Percentiles rank a stretch among this genome's conserved stretches.
Evolutionary conservation across 768 basidiomycete species (phyloP).

Genomic region (Macrolepiota albuminosa): DNA sequence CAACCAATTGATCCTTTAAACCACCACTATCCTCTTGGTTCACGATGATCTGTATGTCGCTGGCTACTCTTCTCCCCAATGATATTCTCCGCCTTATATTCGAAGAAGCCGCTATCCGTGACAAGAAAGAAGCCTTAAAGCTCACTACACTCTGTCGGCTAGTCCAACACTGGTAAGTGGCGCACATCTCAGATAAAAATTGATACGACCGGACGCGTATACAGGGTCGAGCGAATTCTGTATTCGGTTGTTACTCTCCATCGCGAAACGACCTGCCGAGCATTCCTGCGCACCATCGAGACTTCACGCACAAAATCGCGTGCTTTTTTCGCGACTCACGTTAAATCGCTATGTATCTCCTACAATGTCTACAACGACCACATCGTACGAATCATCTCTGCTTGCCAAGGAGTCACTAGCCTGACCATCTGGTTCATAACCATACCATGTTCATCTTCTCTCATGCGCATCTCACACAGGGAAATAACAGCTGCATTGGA

Average conservation of each 20-base stretch:
- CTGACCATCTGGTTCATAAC: constrained; percentile 34
- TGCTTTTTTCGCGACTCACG: constrained; percentile 29
- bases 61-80: constrained; percentile 23
- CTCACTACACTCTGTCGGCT: constrained; percentile 26
- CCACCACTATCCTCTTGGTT: neutral
- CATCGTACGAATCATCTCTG: constrained; percentile 26
- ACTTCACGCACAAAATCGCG: constrained; percentile 26
- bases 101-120: constrained; percentile 26
- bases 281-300: constrained; percentile 34
- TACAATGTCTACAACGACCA: constrained; percentile 27
- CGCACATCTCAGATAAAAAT: neutral
- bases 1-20: constrained; percentile 11
- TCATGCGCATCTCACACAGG: constrained; percentile 8
- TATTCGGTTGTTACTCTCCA: constrained; percentile 29
- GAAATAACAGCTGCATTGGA: constrained; percentile 17
- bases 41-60: constrained; percentile 2
- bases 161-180: constrained; percentile 28
- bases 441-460: constrained; percentile 9
- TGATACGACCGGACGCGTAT: neutral
- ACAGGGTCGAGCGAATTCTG: constrained; percentile 32
- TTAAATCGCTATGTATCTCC: constrained; percentile 32
- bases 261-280: constrained; percentile 25
- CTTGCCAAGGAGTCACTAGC: constrained; percentile 28
- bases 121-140: constrained; percentile 26
- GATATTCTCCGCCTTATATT: constrained; percentile 33